phyloP scores from a whole-genome alignment of 2,329 filamentous ascomycete genomes.

The Trichophyton benhamiae region DNA sequence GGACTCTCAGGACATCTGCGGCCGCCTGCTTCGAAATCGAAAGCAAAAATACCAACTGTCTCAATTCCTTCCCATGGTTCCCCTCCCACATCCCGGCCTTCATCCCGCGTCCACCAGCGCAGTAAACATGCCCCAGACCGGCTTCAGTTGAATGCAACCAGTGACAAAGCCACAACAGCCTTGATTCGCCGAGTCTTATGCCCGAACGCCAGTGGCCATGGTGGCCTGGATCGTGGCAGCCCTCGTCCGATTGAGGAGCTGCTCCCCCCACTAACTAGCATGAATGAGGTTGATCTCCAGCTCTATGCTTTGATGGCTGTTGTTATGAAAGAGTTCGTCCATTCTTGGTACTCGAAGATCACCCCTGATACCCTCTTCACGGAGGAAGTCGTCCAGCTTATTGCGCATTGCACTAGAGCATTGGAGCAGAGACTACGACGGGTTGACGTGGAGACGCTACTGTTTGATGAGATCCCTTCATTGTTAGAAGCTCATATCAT shows the following conservation, averaged over 20 bases:
- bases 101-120: constrained; percentile 22
- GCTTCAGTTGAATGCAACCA: constrained; percentile 41
- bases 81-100: constrained; percentile 21
- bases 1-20: constrained; percentile 25
- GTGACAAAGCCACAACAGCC: constrained; percentile 64
- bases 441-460: constrained; percentile 67
- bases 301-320: constrained; percentile 87
- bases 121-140: constrained; percentile 12
- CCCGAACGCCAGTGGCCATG: constrained; percentile 43
- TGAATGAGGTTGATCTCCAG: constrained; percentile 84
- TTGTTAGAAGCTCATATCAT: constrained; percentile 67
- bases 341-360: constrained; percentile 86
- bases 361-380: constrained; percentile 82
- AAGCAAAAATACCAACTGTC: constrained; percentile 17
- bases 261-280: constrained; percentile 82
- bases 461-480: constrained; percentile 79
- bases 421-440: constrained; percentile 75
- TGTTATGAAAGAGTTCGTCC: constrained; percentile 77
- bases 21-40: constrained; percentile 17
- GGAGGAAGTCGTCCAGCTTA: constrained; percentile 74
- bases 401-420: constrained; percentile 80
- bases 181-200: constrained; percentile 78
- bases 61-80: constrained; percentile 20
- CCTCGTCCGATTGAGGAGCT: constrained; percentile 63
- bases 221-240: constrained; percentile 42